These are phyloP conservation scores for Monosporascus sp. DNA, from an alignment of 2,329 filamentous ascomycete genomes.

Conservation along the genomic window DNA sequence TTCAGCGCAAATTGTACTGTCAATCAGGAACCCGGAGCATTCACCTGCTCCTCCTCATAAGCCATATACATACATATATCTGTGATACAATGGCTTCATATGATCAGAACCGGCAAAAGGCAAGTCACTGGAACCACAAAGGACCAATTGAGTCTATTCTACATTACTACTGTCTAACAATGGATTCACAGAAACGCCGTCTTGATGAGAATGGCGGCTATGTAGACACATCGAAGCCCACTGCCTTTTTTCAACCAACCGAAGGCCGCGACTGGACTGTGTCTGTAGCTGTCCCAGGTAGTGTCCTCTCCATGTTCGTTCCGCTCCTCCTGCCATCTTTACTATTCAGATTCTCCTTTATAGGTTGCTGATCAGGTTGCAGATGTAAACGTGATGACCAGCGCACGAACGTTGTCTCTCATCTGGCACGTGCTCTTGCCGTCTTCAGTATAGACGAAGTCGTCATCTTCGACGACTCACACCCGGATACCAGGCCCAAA, in stretches of 20 bases:
- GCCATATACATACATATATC: background rate
- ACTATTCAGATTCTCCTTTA: constrained; percentile 1
- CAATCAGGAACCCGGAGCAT: constrained; percentile 4
- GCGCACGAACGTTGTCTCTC: constrained; percentile 66
- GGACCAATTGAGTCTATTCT: background rate
- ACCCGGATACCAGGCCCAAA: constrained; percentile 38
- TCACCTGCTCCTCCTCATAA: background rate
- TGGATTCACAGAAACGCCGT: constrained; percentile 44
- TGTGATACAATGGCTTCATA: constrained; percentile 18
- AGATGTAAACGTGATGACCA: constrained; percentile 71
- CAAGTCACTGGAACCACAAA: constrained; percentile 1
- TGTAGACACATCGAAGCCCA: constrained; percentile 60
- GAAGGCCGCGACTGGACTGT: constrained; percentile 67
- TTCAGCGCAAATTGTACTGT: constrained; percentile 3
- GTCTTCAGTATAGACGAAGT: constrained; percentile 84
- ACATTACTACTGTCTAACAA: background rate
- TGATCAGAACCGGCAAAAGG: constrained; percentile 25
- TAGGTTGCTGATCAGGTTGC: constrained; percentile 3
- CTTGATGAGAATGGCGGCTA: constrained; percentile 35
- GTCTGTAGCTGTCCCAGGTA: constrained; percentile 73
- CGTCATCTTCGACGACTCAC: constrained; percentile 72
- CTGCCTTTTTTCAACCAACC: constrained; percentile 61
- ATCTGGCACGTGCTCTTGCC: constrained; percentile 74
- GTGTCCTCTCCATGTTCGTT: constrained; percentile 67
- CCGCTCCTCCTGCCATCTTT: background rate